phyloP scores from a whole-genome alignment of 2,329 filamentous ascomycete species.

The Cladosporium halotolerans region DNA sequence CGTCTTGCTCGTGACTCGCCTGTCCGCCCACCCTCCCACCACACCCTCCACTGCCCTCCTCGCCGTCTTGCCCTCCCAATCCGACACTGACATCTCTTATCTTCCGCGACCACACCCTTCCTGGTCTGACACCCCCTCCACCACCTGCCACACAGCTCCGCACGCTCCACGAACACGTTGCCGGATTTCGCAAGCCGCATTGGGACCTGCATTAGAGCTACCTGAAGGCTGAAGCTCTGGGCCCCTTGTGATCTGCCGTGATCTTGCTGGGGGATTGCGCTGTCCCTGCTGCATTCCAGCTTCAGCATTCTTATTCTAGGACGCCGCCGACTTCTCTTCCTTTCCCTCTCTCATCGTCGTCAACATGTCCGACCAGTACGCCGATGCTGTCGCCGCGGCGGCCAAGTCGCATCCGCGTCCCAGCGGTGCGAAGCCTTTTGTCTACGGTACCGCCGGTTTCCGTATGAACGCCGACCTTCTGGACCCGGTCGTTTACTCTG shows the following conservation, averaged over 20 bases:
- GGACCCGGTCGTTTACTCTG: conserved; percentile 85
- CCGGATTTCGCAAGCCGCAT: conserved; percentile 5
- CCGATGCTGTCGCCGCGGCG: conserved; percentile 25
- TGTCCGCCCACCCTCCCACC: background rate
- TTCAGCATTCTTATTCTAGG: background rate
- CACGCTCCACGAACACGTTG: background rate
- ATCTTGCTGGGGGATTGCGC: conserved; percentile 7
- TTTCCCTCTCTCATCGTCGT: background rate
- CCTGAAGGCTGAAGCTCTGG: conserved; percentile 1
- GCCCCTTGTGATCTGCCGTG: conserved; percentile 1
- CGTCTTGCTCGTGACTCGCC: conserved; percentile 1
- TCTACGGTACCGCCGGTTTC: conserved; percentile 59
- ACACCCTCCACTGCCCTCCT: background rate
- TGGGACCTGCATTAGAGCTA: conserved; percentile 12
- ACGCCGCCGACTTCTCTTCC: background rate
- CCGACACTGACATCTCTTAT: background rate
- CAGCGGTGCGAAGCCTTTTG: conserved; percentile 38
- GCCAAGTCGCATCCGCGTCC: conserved; percentile 30
- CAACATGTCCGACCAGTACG: conserved; percentile 9
- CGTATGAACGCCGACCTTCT: conserved; percentile 73
- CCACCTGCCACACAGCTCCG: background rate
- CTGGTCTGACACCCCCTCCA: background rate
- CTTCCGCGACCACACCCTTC: background rate
- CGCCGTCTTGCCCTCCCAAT: background rate
- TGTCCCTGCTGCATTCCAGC: background rate